These are phyloP conservation scores for Pueraria montana DNA, from an alignment of 306 rosid species.

Conservation along the genomic window DNA sequence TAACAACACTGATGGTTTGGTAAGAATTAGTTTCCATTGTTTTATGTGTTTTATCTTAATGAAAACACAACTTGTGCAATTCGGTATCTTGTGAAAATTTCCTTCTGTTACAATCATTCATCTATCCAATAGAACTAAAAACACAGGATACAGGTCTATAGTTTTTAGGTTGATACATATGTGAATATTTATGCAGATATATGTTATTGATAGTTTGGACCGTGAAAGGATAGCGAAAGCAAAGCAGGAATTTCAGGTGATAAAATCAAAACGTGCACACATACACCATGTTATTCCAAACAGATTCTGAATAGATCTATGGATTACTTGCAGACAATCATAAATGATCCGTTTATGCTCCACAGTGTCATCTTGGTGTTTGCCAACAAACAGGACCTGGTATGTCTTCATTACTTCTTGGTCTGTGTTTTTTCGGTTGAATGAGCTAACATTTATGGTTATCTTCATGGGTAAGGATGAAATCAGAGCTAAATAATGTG, in stretches of 20 bases:
- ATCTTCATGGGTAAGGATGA: slow-evolving; percentile 29
- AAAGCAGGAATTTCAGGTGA: slow-evolving; percentile 95
- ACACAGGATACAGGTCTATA: not conserved
- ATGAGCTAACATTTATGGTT: not conserved
- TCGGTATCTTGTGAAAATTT: not conserved
- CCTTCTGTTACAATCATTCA: slow-evolving; percentile 4
- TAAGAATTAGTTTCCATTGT: slow-evolving; percentile 48
- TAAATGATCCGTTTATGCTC: slow-evolving; percentile 98
- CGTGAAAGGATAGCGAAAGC: slow-evolving; percentile 92
- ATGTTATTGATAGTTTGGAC: slow-evolving; percentile 94
- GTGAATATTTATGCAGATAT: slow-evolving; percentile 70
- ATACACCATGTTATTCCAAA: slow-evolving; percentile 8
- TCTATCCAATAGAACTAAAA: slow-evolving; percentile 10
- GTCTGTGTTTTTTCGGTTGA: slow-evolving; percentile 9
- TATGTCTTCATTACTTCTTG: slow-evolving; percentile 57
- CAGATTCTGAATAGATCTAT: slow-evolving; percentile 44
- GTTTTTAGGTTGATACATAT: slow-evolving; percentile 7
- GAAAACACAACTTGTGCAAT: slow-evolving; percentile 17
- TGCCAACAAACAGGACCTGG: slow-evolving; percentile 99
- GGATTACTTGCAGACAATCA: slow-evolving; percentile 82
- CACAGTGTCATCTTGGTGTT: slow-evolving; percentile 95
- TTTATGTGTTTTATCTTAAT: slow-evolving; percentile 22
- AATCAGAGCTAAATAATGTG: slow-evolving; percentile 5
- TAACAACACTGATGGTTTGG: slow-evolving; percentile 97
- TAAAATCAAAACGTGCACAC: slow-evolving; percentile 18